Evolutionary conservation across 2,329 filamentous ascomycete genomes (phyloP).

Genomic region (Nigrograna mackinnonii): DNA sequence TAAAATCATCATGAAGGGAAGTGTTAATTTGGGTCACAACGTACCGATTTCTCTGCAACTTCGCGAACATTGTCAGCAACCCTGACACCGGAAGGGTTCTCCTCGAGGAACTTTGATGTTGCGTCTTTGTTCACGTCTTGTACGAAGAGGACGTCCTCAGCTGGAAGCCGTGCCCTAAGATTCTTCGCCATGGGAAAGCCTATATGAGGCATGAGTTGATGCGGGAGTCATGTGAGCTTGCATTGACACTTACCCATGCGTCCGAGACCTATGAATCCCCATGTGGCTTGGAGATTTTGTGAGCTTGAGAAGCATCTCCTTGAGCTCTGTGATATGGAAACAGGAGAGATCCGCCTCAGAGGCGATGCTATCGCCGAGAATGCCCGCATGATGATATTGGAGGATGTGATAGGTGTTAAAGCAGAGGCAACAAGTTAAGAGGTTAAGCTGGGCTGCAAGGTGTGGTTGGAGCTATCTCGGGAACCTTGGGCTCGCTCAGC

Average conservation of each 20-base stretch:
- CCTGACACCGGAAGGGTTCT: slow-evolving; percentile 56
- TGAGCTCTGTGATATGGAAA: slow-evolving; percentile 20
- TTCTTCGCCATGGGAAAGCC: slow-evolving; percentile 76
- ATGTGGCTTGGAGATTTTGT: slow-evolving; percentile 45
- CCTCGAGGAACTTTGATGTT: slow-evolving; percentile 60
- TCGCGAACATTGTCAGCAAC: slow-evolving; percentile 62
- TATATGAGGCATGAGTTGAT: slow-evolving; percentile 26
- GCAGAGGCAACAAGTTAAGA: slow-evolving; percentile 14
- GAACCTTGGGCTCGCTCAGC: slow-evolving; percentile 30
- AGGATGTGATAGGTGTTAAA: slow-evolving; percentile 14
- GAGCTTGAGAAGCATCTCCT: slow-evolving; percentile 50
- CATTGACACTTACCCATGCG: slow-evolving; percentile 48
- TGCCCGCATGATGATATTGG: slow-evolving; percentile 29
- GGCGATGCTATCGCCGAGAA: slow-evolving; percentile 30
- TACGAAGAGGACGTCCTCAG: slow-evolving; percentile 64
- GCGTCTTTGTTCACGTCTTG: slow-evolving; percentile 67
- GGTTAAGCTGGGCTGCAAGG: slow-evolving; percentile 19
- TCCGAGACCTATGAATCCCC: slow-evolving; percentile 56
- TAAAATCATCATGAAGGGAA: slow-evolving; percentile 60
- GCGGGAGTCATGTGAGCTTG: slow-evolving; percentile 21
- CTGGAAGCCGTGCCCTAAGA: slow-evolving; percentile 66
- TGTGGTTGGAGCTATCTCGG: slow-evolving; percentile 36
- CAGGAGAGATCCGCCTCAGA: slow-evolving; percentile 23
- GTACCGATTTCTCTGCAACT: slow-evolving; percentile 69
- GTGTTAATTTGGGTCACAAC: no score